These are phyloP conservation scores for Chaetomiaceae sp. DNA, from an alignment of 2,329 filamentous ascomycete species.

Conservation along the genomic window DNA sequence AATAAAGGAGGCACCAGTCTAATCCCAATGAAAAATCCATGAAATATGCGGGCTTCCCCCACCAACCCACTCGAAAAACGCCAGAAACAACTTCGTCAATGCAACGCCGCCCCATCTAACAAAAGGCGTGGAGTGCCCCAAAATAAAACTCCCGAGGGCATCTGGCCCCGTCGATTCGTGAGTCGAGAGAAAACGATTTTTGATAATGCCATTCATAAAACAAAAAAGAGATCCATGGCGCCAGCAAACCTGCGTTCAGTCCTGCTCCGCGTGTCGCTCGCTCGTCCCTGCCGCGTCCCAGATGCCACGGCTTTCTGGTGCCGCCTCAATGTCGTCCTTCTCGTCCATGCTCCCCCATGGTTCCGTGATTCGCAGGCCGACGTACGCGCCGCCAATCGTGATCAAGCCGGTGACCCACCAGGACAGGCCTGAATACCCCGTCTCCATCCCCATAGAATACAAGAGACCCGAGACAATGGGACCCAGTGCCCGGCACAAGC, in stretches of 20 bases:
- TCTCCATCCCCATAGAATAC: constrained; percentile 72
- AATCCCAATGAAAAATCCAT: too few species aligned
- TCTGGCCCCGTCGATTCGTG: too few species aligned
- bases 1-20: too few species aligned
- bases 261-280: neutral
- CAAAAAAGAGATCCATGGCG: too few species aligned
- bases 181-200: neutral
- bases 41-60: too few species aligned
- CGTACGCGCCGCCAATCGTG: constrained; percentile 66
- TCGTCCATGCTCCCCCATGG: constrained; percentile 43
- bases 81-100: too few species aligned
- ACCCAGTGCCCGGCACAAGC: constrained; percentile 80
- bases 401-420: constrained; percentile 89
- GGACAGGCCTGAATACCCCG: constrained; percentile 79
- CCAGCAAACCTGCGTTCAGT: neutral
- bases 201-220: too few species aligned
- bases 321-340: constrained; percentile 26
- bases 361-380: constrained; percentile 73
- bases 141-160: too few species aligned
- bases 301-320: neutral
- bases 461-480: constrained; percentile 83
- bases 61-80: too few species aligned
- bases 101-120: too few species aligned
- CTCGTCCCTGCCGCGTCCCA: constrained; percentile 1
- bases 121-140: too few species aligned